Evolutionary conservation across 1,139 yeast genomes (phyloP), one percentile per base, ranked within the genome.

Genomic region (Blastobotrys petasosporus): DNA sequence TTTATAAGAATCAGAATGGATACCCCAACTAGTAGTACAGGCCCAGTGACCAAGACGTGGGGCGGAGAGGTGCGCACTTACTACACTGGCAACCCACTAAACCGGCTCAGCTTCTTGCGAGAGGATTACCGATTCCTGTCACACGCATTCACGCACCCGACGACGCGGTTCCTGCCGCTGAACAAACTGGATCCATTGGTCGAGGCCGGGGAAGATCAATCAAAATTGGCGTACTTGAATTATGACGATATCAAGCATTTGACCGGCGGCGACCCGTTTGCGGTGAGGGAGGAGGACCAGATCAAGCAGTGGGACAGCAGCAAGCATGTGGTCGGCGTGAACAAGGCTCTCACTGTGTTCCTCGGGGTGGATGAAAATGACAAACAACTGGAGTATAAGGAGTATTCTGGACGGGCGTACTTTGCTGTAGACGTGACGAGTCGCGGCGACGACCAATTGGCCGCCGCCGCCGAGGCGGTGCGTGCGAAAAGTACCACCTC

Each of bases 31-130:
- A n/a, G n/a, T n/a, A n/a, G n/a, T n/a, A 11, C 42, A 10, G 56
- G 55, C 2, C 57, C 56, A 12, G 45, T 54, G 15, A 45, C 56
- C 4, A 34, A 42, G 13, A 39, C 37, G 13, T 54, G 48, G 32
- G 59, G 59, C 15, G 49, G 49, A 6, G 59, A 53, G 38, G 44
- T 50, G 9, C 25, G 46, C 28, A 34, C 29, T 11, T 44, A 44
- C 32, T 44, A 29, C 36, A 44, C 40, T 9, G 39, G 39, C 4
- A 39, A 36, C 23, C 54, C 54, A 5, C 68, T 90, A 45, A 88
- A 90, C 65, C 69, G 97, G 52, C 81, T 88, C 8, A 80, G 94
- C 10, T 90, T 87, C 59, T 69, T 88, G 40, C 70, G 97, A 46
- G 81, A 79, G 30, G 84, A 87, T 59, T 48, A 66, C 20, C 75